Conservation (phyloP, 2,329 filamentous ascomycete species). For the Sclerotinia glacialis region DNA sequence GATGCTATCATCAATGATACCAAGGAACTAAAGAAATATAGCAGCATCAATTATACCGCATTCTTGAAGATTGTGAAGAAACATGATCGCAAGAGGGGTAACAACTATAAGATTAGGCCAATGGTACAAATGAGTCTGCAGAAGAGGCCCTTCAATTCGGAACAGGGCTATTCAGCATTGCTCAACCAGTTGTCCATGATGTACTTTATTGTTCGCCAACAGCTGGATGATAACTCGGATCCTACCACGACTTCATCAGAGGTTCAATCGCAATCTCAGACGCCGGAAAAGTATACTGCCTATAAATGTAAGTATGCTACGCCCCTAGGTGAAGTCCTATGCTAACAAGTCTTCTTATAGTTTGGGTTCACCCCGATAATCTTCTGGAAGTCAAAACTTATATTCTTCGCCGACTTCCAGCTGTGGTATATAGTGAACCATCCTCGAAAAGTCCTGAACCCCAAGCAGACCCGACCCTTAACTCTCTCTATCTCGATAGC, state of each 20-base stretch:
- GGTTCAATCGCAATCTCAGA: conserved; percentile 54
- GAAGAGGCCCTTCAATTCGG: conserved; percentile 90
- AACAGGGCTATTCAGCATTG: conserved; percentile 81
- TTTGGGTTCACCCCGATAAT: conserved; percentile 96
- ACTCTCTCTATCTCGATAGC: conserved; percentile 94
- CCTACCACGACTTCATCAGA: conserved; percentile 39
- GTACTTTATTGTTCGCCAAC: conserved; percentile 91
- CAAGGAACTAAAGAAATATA: conserved; percentile 91
- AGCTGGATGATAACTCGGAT: conserved; percentile 60
- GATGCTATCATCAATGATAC: conserved; percentile 87
- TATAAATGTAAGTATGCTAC: conserved; percentile 69
- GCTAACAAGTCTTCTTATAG: conserved; percentile 45
- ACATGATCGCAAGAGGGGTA: conserved; percentile 89
- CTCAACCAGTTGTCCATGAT: conserved; percentile 89
- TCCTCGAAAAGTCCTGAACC: conserved; percentile 78
- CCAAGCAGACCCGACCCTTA: conserved; percentile 81
- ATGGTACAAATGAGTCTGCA: conserved; percentile 87
- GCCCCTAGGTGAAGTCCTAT: not conserved
- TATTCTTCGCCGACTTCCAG: conserved; percentile 84
- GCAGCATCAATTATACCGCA: conserved; percentile 93
- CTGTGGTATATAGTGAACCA: conserved; percentile 89
- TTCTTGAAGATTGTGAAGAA: conserved; percentile 99
- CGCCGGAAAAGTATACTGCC: conserved; percentile 74
- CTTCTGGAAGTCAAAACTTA: conserved; percentile 95
- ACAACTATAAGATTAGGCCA: conserved; percentile 82